These are phyloP conservation scores for Tephrocybe sp. DNA, from an alignment of 768 basidiomycete species.

Conservation along the genomic window DNA sequence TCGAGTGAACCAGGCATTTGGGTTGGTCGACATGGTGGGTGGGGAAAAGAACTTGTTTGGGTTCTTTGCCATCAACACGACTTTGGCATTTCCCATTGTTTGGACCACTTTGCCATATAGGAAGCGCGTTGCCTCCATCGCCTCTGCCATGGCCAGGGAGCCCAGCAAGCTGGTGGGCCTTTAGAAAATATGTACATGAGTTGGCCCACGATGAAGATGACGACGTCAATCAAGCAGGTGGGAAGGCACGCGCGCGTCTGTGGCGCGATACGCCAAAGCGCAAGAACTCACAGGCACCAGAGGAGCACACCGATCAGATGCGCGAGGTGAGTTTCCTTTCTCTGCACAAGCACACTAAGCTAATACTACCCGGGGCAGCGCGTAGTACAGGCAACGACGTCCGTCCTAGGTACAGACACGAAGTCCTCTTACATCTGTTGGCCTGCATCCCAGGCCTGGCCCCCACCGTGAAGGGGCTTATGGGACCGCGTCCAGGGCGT, in stretches of 20 bases:
- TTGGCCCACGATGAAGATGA: neutral
- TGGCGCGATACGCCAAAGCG: slow-evolving; percentile 30
- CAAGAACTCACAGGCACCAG: slow-evolving; percentile 30
- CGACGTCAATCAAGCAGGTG: neutral
- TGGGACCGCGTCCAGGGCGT: slow-evolving; percentile 64
- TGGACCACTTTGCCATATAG: too few species aligned
- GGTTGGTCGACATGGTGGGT: too few species aligned
- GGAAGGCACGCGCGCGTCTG: slow-evolving; percentile 16
- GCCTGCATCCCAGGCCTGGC: slow-evolving; percentile 58
- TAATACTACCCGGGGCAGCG: slow-evolving; percentile 17
- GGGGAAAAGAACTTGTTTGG: too few species aligned
- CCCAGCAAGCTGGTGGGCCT: slow-evolving; percentile 2
- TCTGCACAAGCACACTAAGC: too few species aligned
- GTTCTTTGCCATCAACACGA: too few species aligned
- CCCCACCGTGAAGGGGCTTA: slow-evolving; percentile 54
- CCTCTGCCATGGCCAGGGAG: neutral
- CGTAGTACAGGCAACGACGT: slow-evolving; percentile 35
- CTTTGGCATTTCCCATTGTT: too few species aligned
- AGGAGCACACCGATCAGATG: slow-evolving; percentile 41
- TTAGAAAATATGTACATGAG: neutral
- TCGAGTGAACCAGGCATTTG: too few species aligned
- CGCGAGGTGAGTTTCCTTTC: slow-evolving; percentile 31
- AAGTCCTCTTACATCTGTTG: slow-evolving; percentile 40
- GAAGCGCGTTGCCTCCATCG: too few species aligned
- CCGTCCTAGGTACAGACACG: slow-evolving; percentile 46